A percentile compares a stretch with the other conserved stretches of the same genome.
Evolutionary conservation across 1,284 basidiomycete genomes (phyloP).

Genomic region (Chalciporus sp.): DNA sequence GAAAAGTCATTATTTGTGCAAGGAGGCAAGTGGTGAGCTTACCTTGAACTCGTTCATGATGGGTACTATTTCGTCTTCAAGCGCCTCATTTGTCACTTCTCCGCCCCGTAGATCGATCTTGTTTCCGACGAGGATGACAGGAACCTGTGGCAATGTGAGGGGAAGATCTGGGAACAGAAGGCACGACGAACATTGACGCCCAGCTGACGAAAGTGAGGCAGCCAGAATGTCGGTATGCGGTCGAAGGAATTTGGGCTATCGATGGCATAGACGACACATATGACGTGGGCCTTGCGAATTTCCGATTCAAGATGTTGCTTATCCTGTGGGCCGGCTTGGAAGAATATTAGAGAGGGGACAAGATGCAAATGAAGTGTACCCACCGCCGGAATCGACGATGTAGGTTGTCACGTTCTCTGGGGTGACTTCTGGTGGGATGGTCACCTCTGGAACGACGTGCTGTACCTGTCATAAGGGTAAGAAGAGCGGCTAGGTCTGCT

Average conservation of each 20-base stretch:
- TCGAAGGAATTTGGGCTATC: constrained; percentile 96
- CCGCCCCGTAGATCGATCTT: constrained; percentile 96
- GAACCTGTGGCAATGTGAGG: constrained; percentile 60
- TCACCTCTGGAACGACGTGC: constrained; percentile 92
- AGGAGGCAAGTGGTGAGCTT: constrained; percentile 16
- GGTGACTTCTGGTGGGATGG: constrained; percentile 93
- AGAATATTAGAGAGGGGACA: constrained; percentile 16
- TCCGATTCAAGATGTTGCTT: constrained; percentile 90
- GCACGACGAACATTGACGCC: constrained; percentile 80
- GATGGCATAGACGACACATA: constrained; percentile 96
- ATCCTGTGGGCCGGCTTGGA: constrained; percentile 74
- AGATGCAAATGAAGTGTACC: constrained; percentile 33
- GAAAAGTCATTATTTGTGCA: constrained; percentile 11
- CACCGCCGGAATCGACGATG: constrained; percentile 93
- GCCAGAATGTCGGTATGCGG: constrained; percentile 97
- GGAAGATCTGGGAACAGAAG: neutral
- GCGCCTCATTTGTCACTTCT: constrained; percentile 90
- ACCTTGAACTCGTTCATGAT: constrained; percentile 99
- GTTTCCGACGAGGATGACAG: constrained; percentile 97
- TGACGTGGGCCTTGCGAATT: constrained; percentile 95
- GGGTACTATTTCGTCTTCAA: constrained; percentile 93
- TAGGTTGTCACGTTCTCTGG: constrained; percentile 96
- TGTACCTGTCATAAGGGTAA: constrained; percentile 62
- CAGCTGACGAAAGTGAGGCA: constrained; percentile 94
- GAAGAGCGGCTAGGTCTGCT: constrained; percentile 5